Evolutionary conservation across 768 basidiomycete species (phyloP).

Genomic region (Leccinum longicurvipes): DNA sequence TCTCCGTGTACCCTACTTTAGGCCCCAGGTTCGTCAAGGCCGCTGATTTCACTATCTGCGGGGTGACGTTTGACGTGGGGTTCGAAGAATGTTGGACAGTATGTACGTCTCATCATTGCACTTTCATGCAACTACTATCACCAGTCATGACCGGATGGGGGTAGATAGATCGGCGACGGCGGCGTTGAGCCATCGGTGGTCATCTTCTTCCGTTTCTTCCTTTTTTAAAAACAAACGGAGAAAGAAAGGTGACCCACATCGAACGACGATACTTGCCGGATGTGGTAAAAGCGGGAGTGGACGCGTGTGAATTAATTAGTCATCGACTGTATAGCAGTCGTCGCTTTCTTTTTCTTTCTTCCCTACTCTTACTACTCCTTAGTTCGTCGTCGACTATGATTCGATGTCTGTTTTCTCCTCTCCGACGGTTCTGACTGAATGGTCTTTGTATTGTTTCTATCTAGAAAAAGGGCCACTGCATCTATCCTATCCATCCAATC

Average conservation of each 20-base stretch:
- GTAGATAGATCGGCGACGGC: background rate
- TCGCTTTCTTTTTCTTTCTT: background rate
- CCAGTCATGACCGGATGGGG: background rate
- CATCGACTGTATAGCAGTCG: conserved; percentile 18
- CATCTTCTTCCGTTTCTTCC: background rate
- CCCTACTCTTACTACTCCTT: background rate
- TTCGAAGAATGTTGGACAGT: background rate
- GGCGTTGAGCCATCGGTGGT: background rate
- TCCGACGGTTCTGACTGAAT: no score
- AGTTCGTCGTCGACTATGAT: background rate
- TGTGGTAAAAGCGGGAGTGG: background rate
- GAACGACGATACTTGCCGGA: conserved; percentile 26
- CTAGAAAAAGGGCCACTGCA: no score
- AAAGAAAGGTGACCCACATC: background rate
- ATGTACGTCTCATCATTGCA: background rate
- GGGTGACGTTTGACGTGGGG: background rate
- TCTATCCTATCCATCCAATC: background rate
- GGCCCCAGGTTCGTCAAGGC: background rate
- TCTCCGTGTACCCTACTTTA: background rate
- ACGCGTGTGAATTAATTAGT: conserved; percentile 22
- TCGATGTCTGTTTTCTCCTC: background rate
- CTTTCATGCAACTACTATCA: background rate
- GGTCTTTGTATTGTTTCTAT: no score
- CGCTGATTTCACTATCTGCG: background rate
- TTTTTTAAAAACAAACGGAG: background rate